A percentile compares a stretch with the other conserved stretches of the same genome.
phyloP scores from a whole-genome alignment of 228 moss, liverwort and hornwort genomes.

The Sphagnum fallax region DNA sequence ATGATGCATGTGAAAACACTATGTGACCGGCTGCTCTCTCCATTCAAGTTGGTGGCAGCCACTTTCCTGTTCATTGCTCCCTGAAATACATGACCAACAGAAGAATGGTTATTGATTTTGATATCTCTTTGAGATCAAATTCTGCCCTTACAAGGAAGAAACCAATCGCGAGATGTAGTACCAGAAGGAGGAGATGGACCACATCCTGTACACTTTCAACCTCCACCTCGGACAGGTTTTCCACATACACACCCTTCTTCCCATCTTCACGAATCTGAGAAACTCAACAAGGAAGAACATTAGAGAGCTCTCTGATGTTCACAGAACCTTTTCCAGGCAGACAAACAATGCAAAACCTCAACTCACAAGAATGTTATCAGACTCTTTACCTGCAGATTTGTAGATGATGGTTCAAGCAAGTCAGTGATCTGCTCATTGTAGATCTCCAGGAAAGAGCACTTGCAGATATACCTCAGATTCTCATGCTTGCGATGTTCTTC shows the following conservation, averaged over 20 bases:
- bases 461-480: slow-evolving; percentile 78
- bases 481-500: slow-evolving; percentile 64
- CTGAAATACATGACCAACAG: slow-evolving; percentile 18
- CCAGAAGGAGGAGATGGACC: slow-evolving; percentile 86
- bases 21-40: slow-evolving; percentile 99
- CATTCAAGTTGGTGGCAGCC: slow-evolving; percentile 93
- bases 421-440: slow-evolving; percentile 98
- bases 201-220: slow-evolving; percentile 89
- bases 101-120: too few species aligned
- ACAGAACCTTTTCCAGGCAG: too few species aligned
- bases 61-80: slow-evolving; percentile 95
- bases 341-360: too few species aligned
- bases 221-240: slow-evolving; percentile 80
- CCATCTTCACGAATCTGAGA: slow-evolving; percentile 85
- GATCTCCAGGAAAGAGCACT: slow-evolving; percentile 94
- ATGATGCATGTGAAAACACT: slow-evolving; percentile 97
- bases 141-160: too few species aligned
- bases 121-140: too few species aligned
- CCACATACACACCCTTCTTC: slow-evolving; percentile 90
- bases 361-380: neutral
- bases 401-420: slow-evolving; percentile 74
- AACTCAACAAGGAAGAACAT: neutral
- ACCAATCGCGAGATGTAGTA: slow-evolving; percentile 3
- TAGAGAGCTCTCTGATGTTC: neutral
- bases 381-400: slow-evolving; percentile 75